Conservation (phyloP, 768 basidiomycete genomes). For the Zangia roseola region DNA sequence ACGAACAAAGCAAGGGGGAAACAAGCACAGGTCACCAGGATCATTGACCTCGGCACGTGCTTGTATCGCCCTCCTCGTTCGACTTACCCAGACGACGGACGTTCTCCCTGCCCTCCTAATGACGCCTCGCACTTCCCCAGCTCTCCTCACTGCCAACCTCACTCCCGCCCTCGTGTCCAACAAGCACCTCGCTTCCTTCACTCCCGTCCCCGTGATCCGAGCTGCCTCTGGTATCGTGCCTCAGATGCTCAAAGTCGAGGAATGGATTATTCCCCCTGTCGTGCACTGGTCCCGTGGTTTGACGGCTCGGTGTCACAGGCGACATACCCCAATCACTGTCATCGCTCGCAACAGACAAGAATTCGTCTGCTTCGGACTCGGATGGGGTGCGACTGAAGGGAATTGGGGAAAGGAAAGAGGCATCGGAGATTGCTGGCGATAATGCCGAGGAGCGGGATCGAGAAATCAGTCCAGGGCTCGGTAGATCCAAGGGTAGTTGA, state of each 20-base stretch:
- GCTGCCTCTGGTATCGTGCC: not conserved
- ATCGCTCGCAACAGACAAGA: constrained; percentile 22
- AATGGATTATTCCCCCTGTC: constrained; percentile 22
- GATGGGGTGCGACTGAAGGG: constrained; percentile 16
- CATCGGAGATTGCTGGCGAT: constrained; percentile 21
- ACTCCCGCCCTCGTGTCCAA: constrained; percentile 15
- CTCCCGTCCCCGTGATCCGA: constrained; percentile 10
- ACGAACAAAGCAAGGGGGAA: not conserved
- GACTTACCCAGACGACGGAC: not conserved
- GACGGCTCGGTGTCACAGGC: not conserved
- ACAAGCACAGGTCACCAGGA: not conserved
- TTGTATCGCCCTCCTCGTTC: not conserved
- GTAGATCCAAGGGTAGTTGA: constrained; percentile 6
- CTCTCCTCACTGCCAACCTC: constrained; percentile 24
- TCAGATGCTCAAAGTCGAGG: constrained; percentile 21
- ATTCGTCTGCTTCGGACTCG: constrained; percentile 25
- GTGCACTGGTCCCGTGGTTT: not conserved
- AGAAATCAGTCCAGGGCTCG: not conserved
- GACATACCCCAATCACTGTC: constrained; percentile 15
- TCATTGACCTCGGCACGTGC: not conserved
- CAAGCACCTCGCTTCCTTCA: constrained; percentile 21
- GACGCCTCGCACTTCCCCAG: constrained; percentile 24
- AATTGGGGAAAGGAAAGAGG: constrained; percentile 27
- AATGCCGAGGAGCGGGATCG: constrained; percentile 7
- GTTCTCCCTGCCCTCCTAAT: constrained; percentile 1